Evolutionary conservation across 108 stramenopile species (phyloP).

Genomic region (Pseudonitzschia pungens): DNA sequence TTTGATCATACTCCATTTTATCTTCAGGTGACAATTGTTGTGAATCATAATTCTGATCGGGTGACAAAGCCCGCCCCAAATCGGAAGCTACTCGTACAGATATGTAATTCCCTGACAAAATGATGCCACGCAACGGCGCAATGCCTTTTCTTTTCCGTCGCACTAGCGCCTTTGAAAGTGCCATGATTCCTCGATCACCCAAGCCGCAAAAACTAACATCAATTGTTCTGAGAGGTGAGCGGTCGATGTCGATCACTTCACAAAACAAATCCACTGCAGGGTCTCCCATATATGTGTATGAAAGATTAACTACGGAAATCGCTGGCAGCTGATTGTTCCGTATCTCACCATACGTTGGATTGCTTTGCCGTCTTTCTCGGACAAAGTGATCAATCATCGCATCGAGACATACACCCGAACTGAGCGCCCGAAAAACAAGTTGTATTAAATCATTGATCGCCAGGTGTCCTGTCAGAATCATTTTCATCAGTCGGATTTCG

Average conservation of each 20-base stretch:
- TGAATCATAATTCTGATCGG: conserved; percentile 17
- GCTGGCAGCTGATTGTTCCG: conserved; percentile 23
- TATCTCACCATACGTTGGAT: neutral
- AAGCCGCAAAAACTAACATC: conserved; percentile 82
- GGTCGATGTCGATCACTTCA: conserved; percentile 54
- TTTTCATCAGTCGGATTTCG: conserved; percentile 64
- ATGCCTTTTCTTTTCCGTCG: conserved; percentile 51
- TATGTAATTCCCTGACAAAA: conserved; percentile 76
- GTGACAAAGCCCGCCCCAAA: conserved; percentile 68
- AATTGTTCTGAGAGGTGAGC: conserved; percentile 57
- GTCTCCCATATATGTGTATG: conserved; percentile 80
- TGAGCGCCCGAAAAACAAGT: conserved; percentile 61
- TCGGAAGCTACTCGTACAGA: conserved; percentile 49
- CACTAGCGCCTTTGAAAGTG: conserved; percentile 53
- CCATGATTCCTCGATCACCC: conserved; percentile 51
- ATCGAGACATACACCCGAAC: conserved; percentile 40
- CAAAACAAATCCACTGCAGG: conserved; percentile 63
- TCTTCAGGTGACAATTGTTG: neutral
- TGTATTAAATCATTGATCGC: conserved; percentile 58
- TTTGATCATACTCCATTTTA: conserved; percentile 22
- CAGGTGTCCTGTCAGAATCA: conserved; percentile 68
- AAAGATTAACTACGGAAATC: conserved; percentile 74
- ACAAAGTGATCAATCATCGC: conserved; percentile 42
- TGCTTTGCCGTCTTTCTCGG: conserved; percentile 15
- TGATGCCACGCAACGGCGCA: conserved; percentile 59